Evolutionary conservation across 2,329 filamentous ascomycete genomes (phyloP), one percentile per base, ranked within the genome.

Genomic region (Arthrinium phaeospermum): DNA sequence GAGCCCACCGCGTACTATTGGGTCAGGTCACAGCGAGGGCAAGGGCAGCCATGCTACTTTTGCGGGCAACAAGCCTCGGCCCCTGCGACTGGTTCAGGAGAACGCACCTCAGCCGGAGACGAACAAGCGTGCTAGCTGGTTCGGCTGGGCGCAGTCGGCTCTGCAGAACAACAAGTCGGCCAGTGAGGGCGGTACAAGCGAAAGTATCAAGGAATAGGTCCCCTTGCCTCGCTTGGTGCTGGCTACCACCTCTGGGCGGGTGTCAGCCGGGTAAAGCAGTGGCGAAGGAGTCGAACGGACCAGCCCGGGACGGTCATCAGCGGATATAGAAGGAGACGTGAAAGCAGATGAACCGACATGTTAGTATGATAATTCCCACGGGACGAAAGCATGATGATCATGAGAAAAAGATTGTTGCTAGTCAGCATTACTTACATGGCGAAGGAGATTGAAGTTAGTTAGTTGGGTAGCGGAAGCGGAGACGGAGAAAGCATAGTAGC

Each of bases 81-180:
- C 96, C 8, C 85, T 99, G 75, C 89, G 96, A 22, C 87, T 99
- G 44, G 95, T 98, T 67, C 93, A 96, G 82, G 94, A 97, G 83
- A 92, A 92, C 75, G 81, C 83, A 30, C 88, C 89, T 69, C 86
- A 86, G 77, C 80, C 81, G 27, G 81, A 85, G 70, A 80, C 83
- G 71, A 88, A 87, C 78, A 92, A 92, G 84, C 85, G 91, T 68
- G 85, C 86, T 27, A 92, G 90, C 80, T 92, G 91, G 91, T 87
- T 91, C 72, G 89, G 89, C 16, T 91, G 90, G 89, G 85, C 86
- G 37, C 74, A 74, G 57, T 75, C 76, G 14, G 80, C 79, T 41
- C 82, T 81, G 79, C 86, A 85, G 79, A 80, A 78, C 37, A 87
- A 86, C 37, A 87, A 86, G 82, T 89, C 88, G 82, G 87, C 69